phyloP scores from a whole-genome alignment of 1,284 basidiomycete species.

The Pyrrhoderma noxium region DNA sequence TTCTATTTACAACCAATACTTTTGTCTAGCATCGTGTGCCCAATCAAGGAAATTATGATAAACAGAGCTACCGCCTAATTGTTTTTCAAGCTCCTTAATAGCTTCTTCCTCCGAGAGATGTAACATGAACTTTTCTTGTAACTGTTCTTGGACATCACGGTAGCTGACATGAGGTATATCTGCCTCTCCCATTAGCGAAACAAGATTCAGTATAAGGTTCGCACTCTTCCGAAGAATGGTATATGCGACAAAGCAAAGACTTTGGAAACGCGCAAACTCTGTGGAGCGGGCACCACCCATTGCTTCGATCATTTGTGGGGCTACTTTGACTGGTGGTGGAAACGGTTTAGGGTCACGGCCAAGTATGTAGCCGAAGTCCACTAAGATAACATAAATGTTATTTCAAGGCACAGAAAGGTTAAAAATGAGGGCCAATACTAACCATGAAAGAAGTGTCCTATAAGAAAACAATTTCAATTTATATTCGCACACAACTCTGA shows the following conservation, averaged over 20 bases:
- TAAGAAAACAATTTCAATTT: neutral
- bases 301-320: slow-evolving; percentile 99
- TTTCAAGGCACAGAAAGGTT: neutral
- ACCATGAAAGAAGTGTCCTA: slow-evolving; percentile 85
- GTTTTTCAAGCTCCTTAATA: slow-evolving; percentile 90
- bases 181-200: slow-evolving; percentile 96
- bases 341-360: slow-evolving; percentile 98
- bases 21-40: slow-evolving; percentile 79
- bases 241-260: slow-evolving; percentile 94
- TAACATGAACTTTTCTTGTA: slow-evolving; percentile 95
- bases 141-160: slow-evolving; percentile 77
- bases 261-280: slow-evolving; percentile 93
- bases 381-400: slow-evolving; percentile 32
- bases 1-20: slow-evolving; percentile 46
- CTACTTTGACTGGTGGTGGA: slow-evolving; percentile 96
- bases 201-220: slow-evolving; percentile 95
- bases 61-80: slow-evolving; percentile 93
- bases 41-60: slow-evolving; percentile 89
- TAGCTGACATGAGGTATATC: slow-evolving; percentile 97
- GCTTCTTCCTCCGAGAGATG: slow-evolving; percentile 94
- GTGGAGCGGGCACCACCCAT: slow-evolving; percentile 95
- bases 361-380: slow-evolving; percentile 98
- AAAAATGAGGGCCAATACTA: slow-evolving; percentile 19
- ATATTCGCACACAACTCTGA: neutral
- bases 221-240: slow-evolving; percentile 92